These are phyloP conservation scores for Colletotrichum plurivorum DNA, from an alignment of 2,329 filamentous ascomycete genomes.

Conservation along the genomic window DNA sequence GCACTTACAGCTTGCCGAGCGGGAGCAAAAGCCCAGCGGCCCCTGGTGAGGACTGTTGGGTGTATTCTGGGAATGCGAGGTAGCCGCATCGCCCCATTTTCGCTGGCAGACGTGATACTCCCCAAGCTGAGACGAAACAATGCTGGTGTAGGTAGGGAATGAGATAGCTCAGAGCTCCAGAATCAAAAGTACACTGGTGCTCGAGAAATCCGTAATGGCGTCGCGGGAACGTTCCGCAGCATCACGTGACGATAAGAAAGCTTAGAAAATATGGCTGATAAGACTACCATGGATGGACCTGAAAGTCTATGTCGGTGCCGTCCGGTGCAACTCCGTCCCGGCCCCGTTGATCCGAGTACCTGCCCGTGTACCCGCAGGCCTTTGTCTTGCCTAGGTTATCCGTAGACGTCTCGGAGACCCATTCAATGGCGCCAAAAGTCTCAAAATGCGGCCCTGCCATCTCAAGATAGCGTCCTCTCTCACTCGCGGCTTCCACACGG, in stretches of 20 bases:
- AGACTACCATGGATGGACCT: too few relatives aligned
- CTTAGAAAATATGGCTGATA: not conserved
- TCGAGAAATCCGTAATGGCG: too few relatives aligned
- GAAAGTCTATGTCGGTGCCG: not conserved
- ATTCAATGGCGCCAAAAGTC: conserved; percentile 25
- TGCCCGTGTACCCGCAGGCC: too few relatives aligned
- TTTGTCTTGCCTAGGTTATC: too few relatives aligned
- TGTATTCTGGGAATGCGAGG: conserved; percentile 29
- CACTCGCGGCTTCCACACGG: conserved; percentile 35
- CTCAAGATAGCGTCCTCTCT: conserved; percentile 32
- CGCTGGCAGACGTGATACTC: conserved; percentile 8
- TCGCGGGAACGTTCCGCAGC: not conserved
- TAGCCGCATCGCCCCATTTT: conserved; percentile 42
- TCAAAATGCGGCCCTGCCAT: conserved; percentile 36
- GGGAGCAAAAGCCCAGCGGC: conserved; percentile 19
- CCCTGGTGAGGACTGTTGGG: conserved; percentile 30
- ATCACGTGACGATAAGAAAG: conserved; percentile 38
- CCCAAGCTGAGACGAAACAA: not conserved
- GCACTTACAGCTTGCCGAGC: conserved; percentile 11
- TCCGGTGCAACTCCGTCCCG: not conserved
- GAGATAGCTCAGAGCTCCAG: too few relatives aligned
- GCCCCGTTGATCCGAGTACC: not conserved
- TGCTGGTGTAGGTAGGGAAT: too few relatives aligned
- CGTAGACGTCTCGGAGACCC: not conserved
- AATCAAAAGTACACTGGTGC: too few relatives aligned